phyloP scores from a whole-genome alignment of 2,329 filamentous ascomycete genomes.

The Sporothrix luriei region DNA sequence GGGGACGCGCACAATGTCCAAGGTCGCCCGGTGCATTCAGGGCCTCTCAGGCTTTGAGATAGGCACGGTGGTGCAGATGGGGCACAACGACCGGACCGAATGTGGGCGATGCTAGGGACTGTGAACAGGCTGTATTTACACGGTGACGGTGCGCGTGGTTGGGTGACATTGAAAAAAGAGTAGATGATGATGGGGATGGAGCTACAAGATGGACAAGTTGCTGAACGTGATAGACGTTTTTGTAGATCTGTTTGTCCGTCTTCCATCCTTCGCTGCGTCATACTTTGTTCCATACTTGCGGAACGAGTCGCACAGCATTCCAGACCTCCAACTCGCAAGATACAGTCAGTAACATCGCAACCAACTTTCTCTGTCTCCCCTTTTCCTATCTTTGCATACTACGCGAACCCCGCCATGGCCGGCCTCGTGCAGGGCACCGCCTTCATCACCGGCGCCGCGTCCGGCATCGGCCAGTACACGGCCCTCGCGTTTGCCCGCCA shows the following conservation, averaged over 20 bases:
- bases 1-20: not conserved
- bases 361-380: not conserved
- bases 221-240: not conserved
- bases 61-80: slow-evolving; percentile 7
- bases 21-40: not conserved
- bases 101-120: not conserved
- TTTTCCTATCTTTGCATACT: not conserved
- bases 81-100: not conserved
- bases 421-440: slow-evolving; percentile 33
- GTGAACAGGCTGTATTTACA: slow-evolving; percentile 25
- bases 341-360: not conserved
- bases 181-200: not conserved
- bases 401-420: not conserved
- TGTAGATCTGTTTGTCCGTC: not conserved
- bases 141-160: not conserved
- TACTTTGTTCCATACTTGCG: not conserved
- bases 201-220: slow-evolving; percentile 5
- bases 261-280: not conserved
- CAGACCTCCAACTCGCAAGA: not conserved
- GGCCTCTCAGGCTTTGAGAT: not conserved
- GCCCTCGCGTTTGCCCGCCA: slow-evolving; percentile 53
- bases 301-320: not conserved
- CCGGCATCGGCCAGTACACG: slow-evolving; percentile 53
- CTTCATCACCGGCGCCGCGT: slow-evolving; percentile 36
- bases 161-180: not conserved